phyloP scores from a whole-genome alignment of 495 filamentous ascomycete genomes.

The Aspergillus baeticus region DNA sequence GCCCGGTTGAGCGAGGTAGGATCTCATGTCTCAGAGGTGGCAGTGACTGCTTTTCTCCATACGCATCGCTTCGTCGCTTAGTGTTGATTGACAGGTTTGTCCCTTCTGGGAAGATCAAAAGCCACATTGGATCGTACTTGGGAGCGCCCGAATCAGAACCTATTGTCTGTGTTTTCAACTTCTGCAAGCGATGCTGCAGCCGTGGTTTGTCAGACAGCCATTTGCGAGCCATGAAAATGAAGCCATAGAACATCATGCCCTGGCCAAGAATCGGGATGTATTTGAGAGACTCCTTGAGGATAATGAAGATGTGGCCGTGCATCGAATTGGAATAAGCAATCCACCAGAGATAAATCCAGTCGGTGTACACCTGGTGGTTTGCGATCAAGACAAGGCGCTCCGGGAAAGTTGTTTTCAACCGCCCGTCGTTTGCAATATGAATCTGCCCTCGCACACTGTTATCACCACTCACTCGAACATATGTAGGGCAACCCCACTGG shows the following conservation, averaged over 20 bases:
- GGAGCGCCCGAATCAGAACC: constrained; percentile 49
- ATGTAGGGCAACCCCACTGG: constrained; percentile 60
- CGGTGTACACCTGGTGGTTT: constrained; percentile 71
- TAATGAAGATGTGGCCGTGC: constrained; percentile 70
- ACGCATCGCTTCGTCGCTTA: constrained; percentile 51
- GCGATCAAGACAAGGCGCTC: constrained; percentile 63
- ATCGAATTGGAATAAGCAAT: constrained; percentile 60
- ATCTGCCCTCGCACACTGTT: constrained; percentile 58
- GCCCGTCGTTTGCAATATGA: constrained; percentile 51
- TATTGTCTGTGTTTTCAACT: constrained; percentile 51
- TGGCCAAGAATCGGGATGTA: constrained; percentile 62
- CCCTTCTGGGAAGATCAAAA: constrained; percentile 68
- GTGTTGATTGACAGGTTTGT: constrained; percentile 64
- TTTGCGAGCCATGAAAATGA: constrained; percentile 69
- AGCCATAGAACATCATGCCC: constrained; percentile 69
- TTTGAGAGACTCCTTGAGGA: constrained; percentile 66
- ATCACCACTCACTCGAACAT: constrained; percentile 62
- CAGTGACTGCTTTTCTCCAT: constrained; percentile 54
- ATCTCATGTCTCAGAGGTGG: constrained; percentile 54
- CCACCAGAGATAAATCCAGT: constrained; percentile 76
- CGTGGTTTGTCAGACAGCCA: constrained; percentile 63
- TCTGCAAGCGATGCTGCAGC: constrained; percentile 57
- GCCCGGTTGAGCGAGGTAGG: constrained; percentile 62
- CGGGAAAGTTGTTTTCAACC: constrained; percentile 55
- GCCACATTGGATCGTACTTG: constrained; percentile 67